These are phyloP conservation scores for sorghum (Sorghum bicolor) DNA, from an alignment of 176 grass and related monocot species.

Conservation along the genomic window DNA sequence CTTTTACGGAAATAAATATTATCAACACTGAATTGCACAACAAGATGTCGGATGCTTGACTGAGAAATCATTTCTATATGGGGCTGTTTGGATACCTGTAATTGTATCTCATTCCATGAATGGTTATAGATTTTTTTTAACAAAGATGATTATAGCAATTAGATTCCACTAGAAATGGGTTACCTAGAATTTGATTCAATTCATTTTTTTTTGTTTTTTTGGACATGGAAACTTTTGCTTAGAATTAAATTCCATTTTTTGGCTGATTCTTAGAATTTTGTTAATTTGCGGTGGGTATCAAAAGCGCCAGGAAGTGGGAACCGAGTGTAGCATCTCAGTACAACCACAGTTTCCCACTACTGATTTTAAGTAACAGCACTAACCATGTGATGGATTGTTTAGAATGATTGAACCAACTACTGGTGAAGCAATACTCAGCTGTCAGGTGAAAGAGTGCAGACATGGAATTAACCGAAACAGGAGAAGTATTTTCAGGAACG, in stretches of 20 bases:
- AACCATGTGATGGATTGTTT: not conserved
- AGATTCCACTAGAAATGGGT: not conserved
- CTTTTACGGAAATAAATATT: not conserved
- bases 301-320: not conserved
- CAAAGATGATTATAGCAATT: not conserved
- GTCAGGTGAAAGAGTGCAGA: not conserved
- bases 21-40: not conserved
- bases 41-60: not conserved
- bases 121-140: not conserved
- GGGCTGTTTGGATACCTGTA: not conserved
- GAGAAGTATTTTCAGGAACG: not conserved
- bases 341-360: not conserved
- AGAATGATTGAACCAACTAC: not conserved
- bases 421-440: not conserved
- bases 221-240: not conserved
- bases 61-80: not conserved
- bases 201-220: not conserved
- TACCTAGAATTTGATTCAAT: not conserved
- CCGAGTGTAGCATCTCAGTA: slow-evolving; percentile 12
- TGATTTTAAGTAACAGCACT: not conserved
- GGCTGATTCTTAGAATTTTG: not conserved
- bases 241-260: not conserved
- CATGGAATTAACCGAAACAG: not conserved
- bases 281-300: slow-evolving; percentile 16
- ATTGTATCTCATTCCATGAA: not conserved